A percentile compares a stretch with the other conserved stretches of the same genome.
Conservation (phyloP, 2,329 filamentous ascomycete genomes). For the Pseudocercospora crystallina region DNA sequence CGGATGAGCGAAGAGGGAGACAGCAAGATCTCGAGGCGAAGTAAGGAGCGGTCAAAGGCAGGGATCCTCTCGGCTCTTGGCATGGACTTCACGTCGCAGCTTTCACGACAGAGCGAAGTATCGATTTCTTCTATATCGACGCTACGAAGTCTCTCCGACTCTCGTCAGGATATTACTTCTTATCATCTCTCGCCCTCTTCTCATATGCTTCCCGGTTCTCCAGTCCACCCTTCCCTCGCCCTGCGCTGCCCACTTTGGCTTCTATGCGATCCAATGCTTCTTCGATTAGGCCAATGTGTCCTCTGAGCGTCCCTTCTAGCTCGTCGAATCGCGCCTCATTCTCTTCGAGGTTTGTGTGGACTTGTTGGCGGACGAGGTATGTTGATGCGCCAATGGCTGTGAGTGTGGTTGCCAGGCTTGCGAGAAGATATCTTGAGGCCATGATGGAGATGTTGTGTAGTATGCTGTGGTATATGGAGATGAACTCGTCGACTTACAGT, state of each 20-base stretch:
- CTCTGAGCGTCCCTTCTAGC: conserved; percentile 48
- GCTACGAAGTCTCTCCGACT: no score
- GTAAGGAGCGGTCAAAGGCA: no score
- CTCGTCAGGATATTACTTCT: conserved; percentile 1
- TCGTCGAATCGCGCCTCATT: conserved; percentile 51
- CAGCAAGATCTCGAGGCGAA: no score
- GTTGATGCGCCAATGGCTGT: conserved; percentile 20
- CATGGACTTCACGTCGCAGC: no score
- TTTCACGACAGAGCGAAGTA: no score
- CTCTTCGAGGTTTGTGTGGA: conserved; percentile 46
- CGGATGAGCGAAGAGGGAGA: no score
- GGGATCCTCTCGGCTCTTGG: no score
- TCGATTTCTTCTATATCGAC: no score
- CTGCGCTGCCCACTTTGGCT: conserved; percentile 36
- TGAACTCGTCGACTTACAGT: no score
- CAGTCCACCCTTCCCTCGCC: conserved; percentile 26
- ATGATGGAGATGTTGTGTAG: no score
- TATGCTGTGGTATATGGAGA: no score
- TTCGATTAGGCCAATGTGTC: conserved; percentile 50
- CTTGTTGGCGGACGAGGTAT: conserved; percentile 18
- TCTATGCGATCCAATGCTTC: conserved; percentile 48
- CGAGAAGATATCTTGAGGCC: no score
- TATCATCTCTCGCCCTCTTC: conserved; percentile 19
- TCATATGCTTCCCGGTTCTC: conserved; percentile 23
- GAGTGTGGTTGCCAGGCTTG: conserved; percentile 3